Evolutionary conservation across 768 basidiomycete genomes (phyloP), one percentile per base, ranked within the genome.

Genomic region (Roridomyces roridus): DNA sequence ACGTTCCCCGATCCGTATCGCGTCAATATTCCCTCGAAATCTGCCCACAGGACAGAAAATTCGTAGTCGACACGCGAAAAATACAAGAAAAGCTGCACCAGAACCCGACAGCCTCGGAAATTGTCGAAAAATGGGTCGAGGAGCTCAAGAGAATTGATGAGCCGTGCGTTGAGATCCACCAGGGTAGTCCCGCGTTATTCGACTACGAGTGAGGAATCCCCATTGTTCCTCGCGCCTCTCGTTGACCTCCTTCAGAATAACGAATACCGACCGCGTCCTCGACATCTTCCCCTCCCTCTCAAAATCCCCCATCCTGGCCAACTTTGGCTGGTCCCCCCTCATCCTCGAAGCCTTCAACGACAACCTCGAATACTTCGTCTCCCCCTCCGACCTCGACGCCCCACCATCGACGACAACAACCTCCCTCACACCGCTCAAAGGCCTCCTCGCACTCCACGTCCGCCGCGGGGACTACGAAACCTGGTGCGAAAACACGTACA

Each of bases 291-390:
- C 72, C 5, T 66, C 77, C 5, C 67, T 85, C 4, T 76, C 78
- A 9, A 55, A 65, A 1, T 84, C 84, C 28, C 80, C 85, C 0
- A 74, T 81, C 6, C 66, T 89, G 8, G 78, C 74, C 5, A 60
- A 80, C 29, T 86, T 85, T 67, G 72, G 76, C 17, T 89, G 86
- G 86, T 89, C 89, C 0, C 76, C 85, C 0, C 78, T 89, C 4
- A 73, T 89, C 53, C 71, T 83, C 43, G 66, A 65, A n/a, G 78
- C 78, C 0, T 85, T 82, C 64, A 60, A 71, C 18, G 67, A 67
- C 17, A 88, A 89, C 61, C 64, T 72, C 1, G 68, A 73, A 7
- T 69, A 81, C 39, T 82, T 86, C 42, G 49, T 52, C 10, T 65
- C 46, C 53, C 53, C 20, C 60, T 69, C 9, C 57, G 60, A 20